Conservation (phyloP, 2,329 filamentous ascomycete genomes). For the Blumeria graminis region DNA sequence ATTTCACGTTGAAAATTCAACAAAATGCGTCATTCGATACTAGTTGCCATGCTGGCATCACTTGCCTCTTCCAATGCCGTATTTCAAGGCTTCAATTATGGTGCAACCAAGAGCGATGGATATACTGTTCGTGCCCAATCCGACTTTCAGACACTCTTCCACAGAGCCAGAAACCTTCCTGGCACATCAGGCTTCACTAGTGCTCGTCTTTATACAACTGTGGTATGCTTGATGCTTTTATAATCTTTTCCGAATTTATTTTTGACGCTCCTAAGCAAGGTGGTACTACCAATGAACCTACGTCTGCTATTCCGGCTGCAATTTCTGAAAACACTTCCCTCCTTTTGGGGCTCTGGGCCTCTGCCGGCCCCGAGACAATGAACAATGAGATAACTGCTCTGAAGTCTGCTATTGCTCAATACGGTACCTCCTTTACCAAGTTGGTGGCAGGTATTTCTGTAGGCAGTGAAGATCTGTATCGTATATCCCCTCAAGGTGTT, state of each 20-base stretch:
- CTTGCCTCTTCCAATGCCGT: constrained; percentile 11
- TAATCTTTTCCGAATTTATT: neutral
- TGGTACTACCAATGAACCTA: constrained; percentile 35
- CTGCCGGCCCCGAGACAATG: constrained; percentile 36
- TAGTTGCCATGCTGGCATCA: neutral
- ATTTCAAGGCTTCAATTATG: constrained; percentile 39
- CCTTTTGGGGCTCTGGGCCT: constrained; percentile 67
- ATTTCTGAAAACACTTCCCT: constrained; percentile 57
- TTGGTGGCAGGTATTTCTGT: constrained; percentile 64
- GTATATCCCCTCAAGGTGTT: constrained; percentile 46
- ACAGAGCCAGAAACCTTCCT: constrained; percentile 33
- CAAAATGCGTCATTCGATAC: neutral
- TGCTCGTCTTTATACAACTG: constrained; percentile 47
- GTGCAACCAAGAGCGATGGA: constrained; percentile 39
- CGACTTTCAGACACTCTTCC: constrained; percentile 49
- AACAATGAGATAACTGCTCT: constrained; percentile 53
- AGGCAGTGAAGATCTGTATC: constrained; percentile 71
- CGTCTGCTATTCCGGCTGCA: constrained; percentile 56
- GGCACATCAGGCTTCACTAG: constrained; percentile 43
- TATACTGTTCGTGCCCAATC: constrained; percentile 28
- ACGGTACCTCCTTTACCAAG: constrained; percentile 38
- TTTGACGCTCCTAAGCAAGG: constrained; percentile 26
- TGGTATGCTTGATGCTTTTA: constrained; percentile 16
- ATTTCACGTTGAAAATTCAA: too few species aligned
- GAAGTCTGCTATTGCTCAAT: constrained; percentile 39